Base-by-base conservation (phyloP, 331 rosid genomes). In the Malus hybrid region DNA sequence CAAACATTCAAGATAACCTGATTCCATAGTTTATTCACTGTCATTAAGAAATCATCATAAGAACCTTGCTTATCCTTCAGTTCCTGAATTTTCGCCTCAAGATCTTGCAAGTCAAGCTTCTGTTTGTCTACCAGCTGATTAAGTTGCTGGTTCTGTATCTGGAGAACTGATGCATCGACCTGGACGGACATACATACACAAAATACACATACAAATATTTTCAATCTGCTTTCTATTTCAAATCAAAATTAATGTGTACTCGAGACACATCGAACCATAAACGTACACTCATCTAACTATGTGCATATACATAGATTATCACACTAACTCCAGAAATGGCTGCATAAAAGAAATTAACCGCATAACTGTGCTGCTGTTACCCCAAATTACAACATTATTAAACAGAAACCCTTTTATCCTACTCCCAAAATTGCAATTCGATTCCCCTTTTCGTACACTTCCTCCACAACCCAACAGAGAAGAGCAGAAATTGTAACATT, bases 71-170 rank as follows among this genome's bases (percentile, higher is more conserved):
- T 85, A 63, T 81, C 84, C 77, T 89, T 86, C 44, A 92, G 79
- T 42, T 83, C 81, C 79, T 75, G 77, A 29, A 89, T 81, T 64
- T 87, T 89, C 15, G 68, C 82, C 71, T 90, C 92, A 32, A 95
- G 89, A 29, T 84, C 91, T 63, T 81, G 93, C 86, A 95, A 80
- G 75, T 87, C 91, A 10, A 86, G 86, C 82, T 90, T 95, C 72
- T 95, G 93, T 44, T 62, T 30, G 32, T 92, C 93, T 69, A 81
- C 89, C 86, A 87, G 90, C 76, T 87, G 97, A 84, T 84, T 92
- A 68, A 95, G 96, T 74, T 83, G 88, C 85, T 95, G 97, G 74
- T 94, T 95, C 80, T 92, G 93, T 77, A 79, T 77, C 66, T 95
- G 96, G 53, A 95, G 92, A 61, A 81, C 87, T 30, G 86, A 79